Conservation (phyloP, 768 basidiomycete genomes). For the Calocybe indica region DNA sequence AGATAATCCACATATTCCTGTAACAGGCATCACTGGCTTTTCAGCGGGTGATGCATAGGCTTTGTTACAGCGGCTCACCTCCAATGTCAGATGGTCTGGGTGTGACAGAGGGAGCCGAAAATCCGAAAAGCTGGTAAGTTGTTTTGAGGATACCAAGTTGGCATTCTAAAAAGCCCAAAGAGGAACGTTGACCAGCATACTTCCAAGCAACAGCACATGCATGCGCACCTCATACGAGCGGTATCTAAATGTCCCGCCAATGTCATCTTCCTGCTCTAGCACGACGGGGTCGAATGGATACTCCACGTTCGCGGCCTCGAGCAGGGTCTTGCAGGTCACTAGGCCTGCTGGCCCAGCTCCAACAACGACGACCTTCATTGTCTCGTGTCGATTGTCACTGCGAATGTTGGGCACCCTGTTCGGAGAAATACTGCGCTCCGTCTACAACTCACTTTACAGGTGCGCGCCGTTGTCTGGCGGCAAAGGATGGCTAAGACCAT, state of each 20-base stretch:
- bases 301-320: conserved; percentile 28
- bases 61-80: conserved; percentile 16
- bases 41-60: neutral
- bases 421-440: no score
- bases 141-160: conserved; percentile 49
- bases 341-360: conserved; percentile 47
- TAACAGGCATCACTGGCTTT: neutral
- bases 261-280: conserved; percentile 39
- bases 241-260: conserved; percentile 50
- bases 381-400: no score
- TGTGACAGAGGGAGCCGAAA: conserved; percentile 44
- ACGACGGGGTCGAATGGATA: conserved; percentile 44
- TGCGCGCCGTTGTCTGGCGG: no score
- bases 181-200: neutral
- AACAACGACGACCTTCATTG: conserved; percentile 28
- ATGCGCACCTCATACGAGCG: conserved; percentile 35
- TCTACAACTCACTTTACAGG: no score
- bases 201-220: neutral
- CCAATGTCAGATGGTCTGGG: conserved; percentile 41
- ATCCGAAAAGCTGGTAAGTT: conserved; percentile 56
- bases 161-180: conserved; percentile 29
- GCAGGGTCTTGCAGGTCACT: conserved; percentile 41
- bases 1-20: conserved; percentile 50
- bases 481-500: no score
- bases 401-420: no score